Evolutionary conservation across 352 stramenopile genomes (phyloP), one percentile per base, ranked within the genome.

Genomic region (Phytopythium delawarense): DNA sequence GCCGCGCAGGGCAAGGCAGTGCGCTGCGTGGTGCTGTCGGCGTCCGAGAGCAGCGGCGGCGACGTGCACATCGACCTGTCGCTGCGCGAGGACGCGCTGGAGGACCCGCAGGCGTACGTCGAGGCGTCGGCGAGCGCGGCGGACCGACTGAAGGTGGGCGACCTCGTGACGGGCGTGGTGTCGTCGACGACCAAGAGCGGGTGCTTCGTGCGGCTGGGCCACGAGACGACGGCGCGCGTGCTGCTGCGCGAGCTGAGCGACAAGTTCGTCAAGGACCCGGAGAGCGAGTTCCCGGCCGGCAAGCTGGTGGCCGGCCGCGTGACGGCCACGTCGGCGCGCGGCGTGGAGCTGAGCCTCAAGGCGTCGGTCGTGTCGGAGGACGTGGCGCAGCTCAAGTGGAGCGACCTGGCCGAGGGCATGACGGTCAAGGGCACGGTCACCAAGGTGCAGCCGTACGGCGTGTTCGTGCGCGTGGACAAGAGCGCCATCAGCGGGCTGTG

Each of bases 401-500:
- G 91, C 65, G 91, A 98, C 59, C 80, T 99, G 40, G 75, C 89
- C 62, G 77, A 93, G 32, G 92, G 92, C 28, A 71, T 88, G 37
- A 98, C 94, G 35, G 89, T 98, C 59, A 98, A 96, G 71, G 96
- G 92, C 60, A 97, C 91, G 59, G 96, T 99, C 67, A 97, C 91
- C 18, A 96, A 97, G 66, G 81, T 99, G 25, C 93, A 98, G 69
- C 69, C 79, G 34, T 99, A 99, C 67, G 96, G 96, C 49, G 95
- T 98, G 21, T 99, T 99, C 69, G 92, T 98, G 58, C 89, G 92
- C 61, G 91, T 99, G 46, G 92, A 98, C 62, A 96, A 98, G 71
- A 98, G 91, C 69, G 96, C 94, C 45, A 88, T 99, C 39, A 98
- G 86, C 71, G 96, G 96, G 18, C 72, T 99, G 37, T 98, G 90